Evolutionary conservation across 2,329 filamentous ascomycete genomes (phyloP).

Genomic region (Clonostachys rhizophaga): DNA sequence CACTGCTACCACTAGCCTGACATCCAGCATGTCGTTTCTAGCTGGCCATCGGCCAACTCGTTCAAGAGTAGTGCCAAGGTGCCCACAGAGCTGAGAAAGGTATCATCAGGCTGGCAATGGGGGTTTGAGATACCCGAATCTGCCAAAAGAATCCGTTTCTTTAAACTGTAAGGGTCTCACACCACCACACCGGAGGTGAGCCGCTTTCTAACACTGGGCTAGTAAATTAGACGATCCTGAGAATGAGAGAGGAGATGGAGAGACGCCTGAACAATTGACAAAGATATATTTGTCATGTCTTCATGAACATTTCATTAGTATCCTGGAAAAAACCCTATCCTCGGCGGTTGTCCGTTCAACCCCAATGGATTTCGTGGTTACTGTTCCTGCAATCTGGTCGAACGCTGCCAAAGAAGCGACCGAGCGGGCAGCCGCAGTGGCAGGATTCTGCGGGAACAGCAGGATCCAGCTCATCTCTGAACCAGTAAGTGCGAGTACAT

Average conservation of each 20-base stretch:
- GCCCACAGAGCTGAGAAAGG: constrained; percentile 40
- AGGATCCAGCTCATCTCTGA: constrained; percentile 43
- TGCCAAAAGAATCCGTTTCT: constrained; percentile 32
- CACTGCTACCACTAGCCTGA: constrained; percentile 22
- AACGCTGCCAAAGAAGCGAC: constrained; percentile 48
- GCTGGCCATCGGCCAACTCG: constrained; percentile 32
- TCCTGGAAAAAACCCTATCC: constrained; percentile 35
- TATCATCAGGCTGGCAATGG: constrained; percentile 37
- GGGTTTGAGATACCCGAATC: constrained; percentile 40
- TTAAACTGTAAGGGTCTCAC: constrained; percentile 37
- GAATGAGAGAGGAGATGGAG: constrained; percentile 19
- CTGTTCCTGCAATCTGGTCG: constrained; percentile 56
- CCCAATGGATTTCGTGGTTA: constrained; percentile 48
- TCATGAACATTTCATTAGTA: constrained; percentile 39
- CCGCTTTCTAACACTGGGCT: background rate
- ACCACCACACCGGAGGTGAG: background rate
- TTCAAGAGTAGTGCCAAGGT: constrained; percentile 35
- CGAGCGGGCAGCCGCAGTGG: constrained; percentile 28
- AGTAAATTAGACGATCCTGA: constrained; percentile 28
- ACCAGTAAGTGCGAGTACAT: constrained; percentile 22
- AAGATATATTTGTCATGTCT: constrained; percentile 40
- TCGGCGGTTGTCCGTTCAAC: constrained; percentile 32
- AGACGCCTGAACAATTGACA: constrained; percentile 26
- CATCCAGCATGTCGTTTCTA: constrained; percentile 32
- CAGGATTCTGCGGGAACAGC: constrained; percentile 30